Conservation (phyloP, 2,329 filamentous ascomycete species). For the Davidsoniella australis region DNA sequence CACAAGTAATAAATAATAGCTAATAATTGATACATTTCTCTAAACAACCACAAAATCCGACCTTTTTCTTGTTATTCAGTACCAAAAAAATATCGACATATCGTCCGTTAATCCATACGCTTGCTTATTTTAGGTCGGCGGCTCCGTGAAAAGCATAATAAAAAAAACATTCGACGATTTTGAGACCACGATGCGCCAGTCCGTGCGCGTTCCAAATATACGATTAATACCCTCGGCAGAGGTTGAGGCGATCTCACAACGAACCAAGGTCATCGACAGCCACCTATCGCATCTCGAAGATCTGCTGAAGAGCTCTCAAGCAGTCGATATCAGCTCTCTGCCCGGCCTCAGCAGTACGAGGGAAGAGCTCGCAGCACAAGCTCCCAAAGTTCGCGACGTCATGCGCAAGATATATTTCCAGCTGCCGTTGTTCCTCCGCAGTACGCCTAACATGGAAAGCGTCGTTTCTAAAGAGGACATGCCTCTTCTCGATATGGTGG, state of each 20-base stretch:
- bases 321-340: not conserved
- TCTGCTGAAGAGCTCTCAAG: not conserved
- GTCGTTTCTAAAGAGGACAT: not conserved
- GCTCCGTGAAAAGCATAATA: too few relatives aligned
- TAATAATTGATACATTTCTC: too few relatives aligned
- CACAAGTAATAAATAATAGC: too few relatives aligned
- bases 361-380: constrained; percentile 1
- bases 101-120: too few relatives aligned
- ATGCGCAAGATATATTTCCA: constrained; percentile 1
- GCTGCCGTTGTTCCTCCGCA: constrained; percentile 2
- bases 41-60: too few relatives aligned
- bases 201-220: too few relatives aligned
- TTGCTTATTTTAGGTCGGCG: too few relatives aligned
- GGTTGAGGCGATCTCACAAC: not conserved
- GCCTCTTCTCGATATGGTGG: constrained; percentile 3
- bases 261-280: constrained; percentile 1
- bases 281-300: constrained; percentile 1
- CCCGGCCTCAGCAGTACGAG: not conserved
- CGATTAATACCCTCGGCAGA: not conserved
- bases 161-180: too few relatives aligned
- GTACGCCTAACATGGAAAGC: not conserved
- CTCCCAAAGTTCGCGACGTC: not conserved
- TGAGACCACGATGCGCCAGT: too few relatives aligned
- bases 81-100: too few relatives aligned
- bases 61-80: too few relatives aligned